Evolutionary conservation across 495 filamentous ascomycete genomes (phyloP).

Genomic region (Podospora fimiseda): DNA sequence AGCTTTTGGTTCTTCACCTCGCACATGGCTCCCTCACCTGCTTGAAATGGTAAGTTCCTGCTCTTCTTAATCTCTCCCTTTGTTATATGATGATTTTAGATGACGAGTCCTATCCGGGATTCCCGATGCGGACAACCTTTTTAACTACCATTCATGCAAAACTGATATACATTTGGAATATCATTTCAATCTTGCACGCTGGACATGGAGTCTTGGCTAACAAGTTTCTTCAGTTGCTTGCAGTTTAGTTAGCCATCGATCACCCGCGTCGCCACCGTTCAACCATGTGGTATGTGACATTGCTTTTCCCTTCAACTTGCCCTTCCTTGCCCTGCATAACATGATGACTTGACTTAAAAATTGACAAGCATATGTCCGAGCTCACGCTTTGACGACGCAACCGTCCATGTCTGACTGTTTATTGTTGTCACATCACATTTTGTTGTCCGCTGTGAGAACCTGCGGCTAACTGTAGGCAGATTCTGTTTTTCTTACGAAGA

Average conservation of each 20-base stretch:
- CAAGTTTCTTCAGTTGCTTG: conserved; percentile 1
- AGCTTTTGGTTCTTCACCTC: not conserved
- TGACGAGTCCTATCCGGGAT: conserved; percentile 85
- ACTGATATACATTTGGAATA: conserved; percentile 40
- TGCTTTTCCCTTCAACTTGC: not conserved
- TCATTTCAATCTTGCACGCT: not conserved
- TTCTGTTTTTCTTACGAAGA: not conserved
- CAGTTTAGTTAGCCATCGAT: not conserved
- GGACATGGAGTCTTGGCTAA: conserved; percentile 12
- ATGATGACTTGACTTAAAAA: conserved; percentile 64
- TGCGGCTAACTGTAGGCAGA: conserved; percentile 20
- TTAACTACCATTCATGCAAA: conserved; percentile 78
- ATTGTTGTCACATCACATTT: conserved; percentile 21
- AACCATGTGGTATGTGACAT: conserved; percentile 18
- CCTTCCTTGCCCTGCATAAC: conserved; percentile 4
- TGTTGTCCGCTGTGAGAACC: not conserved
- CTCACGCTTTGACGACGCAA: conserved; percentile 57
- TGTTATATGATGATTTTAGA: conserved; percentile 64
- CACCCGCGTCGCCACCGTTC: not conserved
- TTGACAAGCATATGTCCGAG: conserved; percentile 90
- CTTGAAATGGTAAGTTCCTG: conserved; percentile 11
- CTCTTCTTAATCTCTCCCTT: not conserved
- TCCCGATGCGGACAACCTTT: conserved; percentile 67
- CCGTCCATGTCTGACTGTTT: conserved; percentile 36
- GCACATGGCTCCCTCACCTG: not conserved